These are phyloP conservation scores for Nitzschia sp. DNA, from an alignment of 108 stramenopile species.

Conservation along the genomic window DNA sequence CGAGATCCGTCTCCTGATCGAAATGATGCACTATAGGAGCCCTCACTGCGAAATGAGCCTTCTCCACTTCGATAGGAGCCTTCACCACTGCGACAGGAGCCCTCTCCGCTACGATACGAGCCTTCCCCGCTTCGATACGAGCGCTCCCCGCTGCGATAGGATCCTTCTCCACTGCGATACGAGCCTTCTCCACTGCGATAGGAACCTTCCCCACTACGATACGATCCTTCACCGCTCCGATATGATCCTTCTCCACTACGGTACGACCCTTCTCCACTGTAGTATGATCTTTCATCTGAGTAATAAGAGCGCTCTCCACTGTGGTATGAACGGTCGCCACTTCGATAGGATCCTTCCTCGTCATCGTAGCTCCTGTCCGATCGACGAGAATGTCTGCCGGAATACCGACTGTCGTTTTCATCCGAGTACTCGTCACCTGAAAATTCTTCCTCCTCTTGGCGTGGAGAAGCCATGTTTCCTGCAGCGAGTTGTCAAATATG, in stretches of 20 bases:
- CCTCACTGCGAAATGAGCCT: conserved; percentile 2
- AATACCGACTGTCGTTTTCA: conserved; percentile 28
- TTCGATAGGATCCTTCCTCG: conserved; percentile 11
- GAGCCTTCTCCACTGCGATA: conserved; percentile 10
- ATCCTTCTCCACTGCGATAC: not conserved
- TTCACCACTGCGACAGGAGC: not conserved
- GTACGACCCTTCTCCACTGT: conserved; percentile 14
- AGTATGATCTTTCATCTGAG: conserved; percentile 5
- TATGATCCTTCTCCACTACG: conserved; percentile 15
- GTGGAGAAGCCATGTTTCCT: too few species aligned
- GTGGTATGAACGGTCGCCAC: conserved; percentile 3
- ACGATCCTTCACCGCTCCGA: not conserved
- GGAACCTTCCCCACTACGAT: conserved; percentile 1
- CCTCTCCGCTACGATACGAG: conserved; percentile 6
- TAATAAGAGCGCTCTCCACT: conserved; percentile 31
- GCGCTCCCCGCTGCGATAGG: not conserved
- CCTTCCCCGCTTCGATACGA: conserved; percentile 10
- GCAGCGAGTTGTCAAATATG: too few species aligned
- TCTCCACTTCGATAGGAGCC: conserved; percentile 6
- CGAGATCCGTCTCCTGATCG: conserved; percentile 33
- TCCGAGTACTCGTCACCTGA: conserved; percentile 9
- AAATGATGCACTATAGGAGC: not conserved
- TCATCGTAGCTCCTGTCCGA: conserved; percentile 2
- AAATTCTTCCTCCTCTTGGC: not conserved
- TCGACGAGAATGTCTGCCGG: not conserved